Percentiles rank a stretch among this genome's conserved stretches.
Conservation (phyloP, 2,329 filamentous ascomycete species). For the Paraphaeosphaeria minitans region DNA sequence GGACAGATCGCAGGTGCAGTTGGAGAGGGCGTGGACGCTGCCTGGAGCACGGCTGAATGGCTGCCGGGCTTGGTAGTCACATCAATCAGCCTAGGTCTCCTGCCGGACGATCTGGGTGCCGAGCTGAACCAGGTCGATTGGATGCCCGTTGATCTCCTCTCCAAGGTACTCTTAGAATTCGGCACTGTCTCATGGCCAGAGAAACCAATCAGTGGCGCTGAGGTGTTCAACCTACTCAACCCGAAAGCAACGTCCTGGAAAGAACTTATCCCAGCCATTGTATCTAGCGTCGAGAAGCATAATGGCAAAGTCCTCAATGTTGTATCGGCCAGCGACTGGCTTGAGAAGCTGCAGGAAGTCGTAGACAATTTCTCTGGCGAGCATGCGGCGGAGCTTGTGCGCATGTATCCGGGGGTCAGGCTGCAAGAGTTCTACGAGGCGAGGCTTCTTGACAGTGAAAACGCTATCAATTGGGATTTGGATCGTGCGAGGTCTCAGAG, state of each 20-base stretch:
- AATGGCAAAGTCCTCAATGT: constrained; percentile 4
- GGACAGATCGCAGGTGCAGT: constrained; percentile 41
- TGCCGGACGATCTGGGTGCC: constrained; percentile 24
- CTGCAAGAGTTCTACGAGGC: constrained; percentile 16
- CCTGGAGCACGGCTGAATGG: constrained; percentile 37
- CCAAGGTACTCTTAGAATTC: constrained; percentile 10
- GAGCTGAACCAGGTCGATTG: constrained; percentile 30
- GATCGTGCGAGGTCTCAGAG: constrained; percentile 4
- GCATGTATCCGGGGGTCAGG: constrained; percentile 13
- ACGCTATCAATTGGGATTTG: constrained; percentile 12
- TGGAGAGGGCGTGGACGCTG: constrained; percentile 15
- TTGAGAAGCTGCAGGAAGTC: constrained; percentile 2
- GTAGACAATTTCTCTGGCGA: neutral
- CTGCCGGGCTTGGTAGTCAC: constrained; percentile 33
- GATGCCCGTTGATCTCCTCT: constrained; percentile 28
- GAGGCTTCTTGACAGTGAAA: constrained; percentile 3
- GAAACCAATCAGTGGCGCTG: neutral
- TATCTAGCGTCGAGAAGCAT: constrained; percentile 7
- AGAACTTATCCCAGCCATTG: constrained; percentile 4
- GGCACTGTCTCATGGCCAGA: neutral
- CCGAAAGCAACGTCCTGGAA: constrained; percentile 9
- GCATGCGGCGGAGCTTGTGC: constrained; percentile 9
- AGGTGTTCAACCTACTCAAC: constrained; percentile 9
- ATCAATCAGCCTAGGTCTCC: constrained; percentile 21
- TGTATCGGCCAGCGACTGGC: constrained; percentile 1